Conservation (phyloP, 176 grass and related monocot species). For the Carex scoparia region DNA sequence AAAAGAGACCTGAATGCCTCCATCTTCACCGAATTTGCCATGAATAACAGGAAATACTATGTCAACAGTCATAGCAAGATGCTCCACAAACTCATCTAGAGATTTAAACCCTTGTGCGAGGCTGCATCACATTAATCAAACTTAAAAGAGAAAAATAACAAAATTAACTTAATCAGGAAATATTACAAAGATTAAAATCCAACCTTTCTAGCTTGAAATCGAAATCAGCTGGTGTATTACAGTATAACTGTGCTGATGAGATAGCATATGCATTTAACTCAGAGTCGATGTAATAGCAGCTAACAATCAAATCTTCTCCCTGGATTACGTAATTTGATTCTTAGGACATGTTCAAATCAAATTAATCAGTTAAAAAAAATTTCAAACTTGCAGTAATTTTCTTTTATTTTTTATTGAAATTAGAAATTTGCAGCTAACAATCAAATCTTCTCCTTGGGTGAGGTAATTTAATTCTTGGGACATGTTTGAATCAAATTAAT, state of each 20-base stretch:
- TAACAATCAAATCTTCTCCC: conserved; percentile 70
- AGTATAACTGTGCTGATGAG: conserved; percentile 75
- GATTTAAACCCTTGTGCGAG: conserved; percentile 75
- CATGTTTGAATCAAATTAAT: too few relatives aligned
- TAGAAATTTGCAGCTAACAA: too few relatives aligned
- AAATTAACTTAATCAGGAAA: neutral
- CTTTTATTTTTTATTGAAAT: too few relatives aligned
- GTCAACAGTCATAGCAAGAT: conserved; percentile 69
- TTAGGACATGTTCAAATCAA: neutral
- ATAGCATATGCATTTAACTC: conserved; percentile 62
- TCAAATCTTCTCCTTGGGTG: too few relatives aligned
- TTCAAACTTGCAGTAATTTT: too few relatives aligned
- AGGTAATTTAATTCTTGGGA: too few relatives aligned
- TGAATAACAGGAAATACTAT: conserved; percentile 89
- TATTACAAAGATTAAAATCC: neutral
- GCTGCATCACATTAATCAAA: conserved; percentile 35
- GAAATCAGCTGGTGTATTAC: conserved; percentile 88
- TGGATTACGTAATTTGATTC: conserved; percentile 16
- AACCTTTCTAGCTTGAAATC: conserved; percentile 97
- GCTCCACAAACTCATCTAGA: conserved; percentile 55
- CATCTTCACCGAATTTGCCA: conserved; percentile 94
- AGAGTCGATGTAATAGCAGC: conserved; percentile 80
- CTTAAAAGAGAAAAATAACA: neutral
- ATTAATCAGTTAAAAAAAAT: neutral
- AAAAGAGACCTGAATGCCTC: conserved; percentile 67